Evolutionary conservation across 2,329 filamentous ascomycete species (phyloP), one percentile per base, ranked within the genome.

Genomic region (Coniochaeta ligniaria): DNA sequence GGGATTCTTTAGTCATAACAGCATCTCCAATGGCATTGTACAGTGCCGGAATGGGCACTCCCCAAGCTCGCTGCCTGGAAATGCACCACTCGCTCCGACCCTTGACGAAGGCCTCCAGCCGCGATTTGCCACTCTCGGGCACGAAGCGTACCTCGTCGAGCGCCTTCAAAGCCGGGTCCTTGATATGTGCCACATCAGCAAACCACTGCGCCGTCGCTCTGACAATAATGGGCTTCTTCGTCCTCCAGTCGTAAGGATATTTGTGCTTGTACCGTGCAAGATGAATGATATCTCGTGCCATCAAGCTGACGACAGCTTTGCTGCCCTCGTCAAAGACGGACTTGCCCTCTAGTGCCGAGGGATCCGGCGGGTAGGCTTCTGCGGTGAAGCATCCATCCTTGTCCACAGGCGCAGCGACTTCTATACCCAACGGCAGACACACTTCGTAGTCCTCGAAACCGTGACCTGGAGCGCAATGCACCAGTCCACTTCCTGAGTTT

Each of bases 171-270:
- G 93, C 91, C 35, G 84, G 80, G 1, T 84, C 78, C 67, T 96
- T 96, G 73, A 98, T 94, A 58, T 82, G 84, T 16, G 83, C 91
- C 2, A 97, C 91, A 72, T 98, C 91, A 12, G 95, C 92, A 71
- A 99, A 99, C 95, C 95, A 99, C 75, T 99, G 95, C 41, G 93
- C 91, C 0, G 96, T 99, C 3, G 95, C 94, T 65, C 95, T 81
- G 36, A 96, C 85, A 62, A 99, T 92, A 57, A 99, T 88, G 1
- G 95, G 95, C 66, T 90, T 82, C 74, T 98, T 99, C 0, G 94
- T 96, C 59, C 95, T 84, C 95, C 95, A 99, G 75, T 99, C 95
- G 67, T 98, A 96, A 0, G 95, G 95, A 71, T 98, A 98, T 73
- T 96, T 98, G 79, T 99, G 95, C 59, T 81, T 82, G 71, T 94